Base-by-base conservation (phyloP, 2,329 filamentous ascomycete species). In the Fusarium nematophilum region DNA sequence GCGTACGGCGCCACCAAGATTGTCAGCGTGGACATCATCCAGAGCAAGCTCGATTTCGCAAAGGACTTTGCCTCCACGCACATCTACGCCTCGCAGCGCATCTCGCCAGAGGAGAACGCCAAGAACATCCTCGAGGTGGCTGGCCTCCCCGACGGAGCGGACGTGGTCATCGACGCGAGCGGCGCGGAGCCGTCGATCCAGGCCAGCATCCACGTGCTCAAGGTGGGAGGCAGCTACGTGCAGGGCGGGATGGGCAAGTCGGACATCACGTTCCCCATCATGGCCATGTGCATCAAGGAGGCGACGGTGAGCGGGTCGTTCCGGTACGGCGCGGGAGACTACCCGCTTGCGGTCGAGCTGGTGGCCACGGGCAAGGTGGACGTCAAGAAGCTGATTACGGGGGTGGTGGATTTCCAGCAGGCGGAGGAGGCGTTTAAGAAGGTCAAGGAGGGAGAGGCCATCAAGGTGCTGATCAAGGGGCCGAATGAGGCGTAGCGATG, bases 221-320 rank as follows among this genome's bases (percentile, higher is more conserved):
- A 88, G 61, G 81, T 81, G 39, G 91, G 91, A 51, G 91, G 91
- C 26, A 88, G 84, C 13, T 94, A 92, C 69, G 89, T 96, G 8
- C 92, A 96, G 78, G 92, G 88, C 56, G 93, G 93, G 50, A 96
- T 97, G 92, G 94, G 94, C 71, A 90, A 90, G 73, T 76, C 87
- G 31, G 91, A 97, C 70, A 93, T 97, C 74, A 90, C 78, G 8
- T 97, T 97, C 80, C 94, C 94, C 45, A 96, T 98, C 73, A 91
- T 94, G 85, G 90, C 91, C 5, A 82, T 96, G 72, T 96, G 93
- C 75, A 83, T 88, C 44, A 97, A 97, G 80, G 94, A 98, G 81
- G 82, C 97, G 45, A 96, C 89, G 9, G 84, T 91, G 39, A 91
- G 90, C 72, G 94, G 94, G 17, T 93, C 89, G 60, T 98, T 98